Conservation (phyloP, 345 rosid genomes). For the Syzygium aromaticum region DNA sequence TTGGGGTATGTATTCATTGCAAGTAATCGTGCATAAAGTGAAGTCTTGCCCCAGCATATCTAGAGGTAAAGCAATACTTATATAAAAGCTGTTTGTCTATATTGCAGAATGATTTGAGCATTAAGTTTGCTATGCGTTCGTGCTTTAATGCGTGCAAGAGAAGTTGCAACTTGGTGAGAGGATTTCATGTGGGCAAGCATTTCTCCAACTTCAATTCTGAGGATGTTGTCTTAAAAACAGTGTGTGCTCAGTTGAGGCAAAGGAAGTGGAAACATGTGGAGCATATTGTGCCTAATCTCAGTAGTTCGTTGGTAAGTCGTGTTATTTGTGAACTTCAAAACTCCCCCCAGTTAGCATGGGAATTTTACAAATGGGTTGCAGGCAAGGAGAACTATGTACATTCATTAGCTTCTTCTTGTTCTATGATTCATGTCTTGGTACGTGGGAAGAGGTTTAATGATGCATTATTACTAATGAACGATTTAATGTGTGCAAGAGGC, state of each 20-base stretch:
- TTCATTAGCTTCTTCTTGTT: constrained; percentile 32
- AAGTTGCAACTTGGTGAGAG: constrained; percentile 15
- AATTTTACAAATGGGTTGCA: constrained; percentile 46
- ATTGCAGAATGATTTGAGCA: not conserved
- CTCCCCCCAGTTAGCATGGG: constrained; percentile 48
- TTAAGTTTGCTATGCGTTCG: constrained; percentile 15
- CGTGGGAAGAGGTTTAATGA: constrained; percentile 37
- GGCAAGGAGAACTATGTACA: constrained; percentile 10
- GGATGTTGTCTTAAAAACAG: constrained; percentile 39
- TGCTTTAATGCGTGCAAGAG: constrained; percentile 16
- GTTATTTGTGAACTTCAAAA: constrained; percentile 39
- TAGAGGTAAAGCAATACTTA: not conserved
- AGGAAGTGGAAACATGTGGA: constrained; percentile 57
- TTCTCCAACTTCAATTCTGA: constrained; percentile 29
- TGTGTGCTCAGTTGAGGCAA: constrained; percentile 49
- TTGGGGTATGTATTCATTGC: not conserved
- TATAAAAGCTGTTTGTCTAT: not conserved
- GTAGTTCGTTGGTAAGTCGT: constrained; percentile 30
- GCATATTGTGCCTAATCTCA: constrained; percentile 25
- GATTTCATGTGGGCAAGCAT: constrained; percentile 32
- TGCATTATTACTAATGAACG: constrained; percentile 30
- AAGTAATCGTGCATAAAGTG: not conserved
- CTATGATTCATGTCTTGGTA: constrained; percentile 45
- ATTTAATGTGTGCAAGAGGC: constrained; percentile 27
- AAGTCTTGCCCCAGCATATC: not conserved